Evolutionary conservation across 2,329 filamentous ascomycete genomes (phyloP).

Genomic region (Exserohilum rostratum): DNA sequence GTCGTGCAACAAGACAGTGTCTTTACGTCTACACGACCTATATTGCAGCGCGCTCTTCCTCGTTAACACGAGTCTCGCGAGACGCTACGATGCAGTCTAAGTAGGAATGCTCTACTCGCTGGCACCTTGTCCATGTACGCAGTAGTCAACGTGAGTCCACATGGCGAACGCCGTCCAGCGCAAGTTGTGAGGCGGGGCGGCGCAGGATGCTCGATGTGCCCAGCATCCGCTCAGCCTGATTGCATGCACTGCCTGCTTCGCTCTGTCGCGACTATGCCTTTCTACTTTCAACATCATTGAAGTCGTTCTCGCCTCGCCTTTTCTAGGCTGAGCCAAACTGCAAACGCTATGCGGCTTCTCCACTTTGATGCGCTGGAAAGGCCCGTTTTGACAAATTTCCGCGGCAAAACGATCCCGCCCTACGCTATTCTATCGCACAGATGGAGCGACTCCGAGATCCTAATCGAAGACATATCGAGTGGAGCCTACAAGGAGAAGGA

Average conservation of each 20-base stretch:
- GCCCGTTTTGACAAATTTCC: conserved; percentile 20
- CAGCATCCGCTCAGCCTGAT: conserved; percentile 9
- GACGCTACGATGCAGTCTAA: background rate
- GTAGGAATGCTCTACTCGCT: background rate
- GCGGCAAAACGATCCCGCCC: conserved; percentile 18
- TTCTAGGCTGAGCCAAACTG: background rate
- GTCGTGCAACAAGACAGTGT: background rate
- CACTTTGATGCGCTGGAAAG: no score
- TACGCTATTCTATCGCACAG: conserved; percentile 48
- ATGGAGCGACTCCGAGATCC: conserved; percentile 40
- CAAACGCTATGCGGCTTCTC: conserved; percentile 12
- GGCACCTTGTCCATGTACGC: background rate
- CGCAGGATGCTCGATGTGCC: conserved; percentile 4
- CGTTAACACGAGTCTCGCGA: background rate
- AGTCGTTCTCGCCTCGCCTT: background rate
- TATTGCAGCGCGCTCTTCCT: background rate
- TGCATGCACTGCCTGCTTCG: conserved; percentile 6
- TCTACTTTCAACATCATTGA: background rate
- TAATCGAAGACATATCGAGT: conserved; percentile 29
- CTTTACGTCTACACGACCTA: conserved; percentile 1
- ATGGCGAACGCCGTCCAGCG: background rate
- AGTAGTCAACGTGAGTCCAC: background rate
- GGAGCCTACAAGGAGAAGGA: conserved; percentile 16
- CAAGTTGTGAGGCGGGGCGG: background rate
- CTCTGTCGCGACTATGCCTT: background rate